A percentile compares a stretch with the other conserved stretches of the same genome.
Evolutionary conservation across 75 land plant species (phyloP).

Genomic region (Selaginella tamariscina): DNA sequence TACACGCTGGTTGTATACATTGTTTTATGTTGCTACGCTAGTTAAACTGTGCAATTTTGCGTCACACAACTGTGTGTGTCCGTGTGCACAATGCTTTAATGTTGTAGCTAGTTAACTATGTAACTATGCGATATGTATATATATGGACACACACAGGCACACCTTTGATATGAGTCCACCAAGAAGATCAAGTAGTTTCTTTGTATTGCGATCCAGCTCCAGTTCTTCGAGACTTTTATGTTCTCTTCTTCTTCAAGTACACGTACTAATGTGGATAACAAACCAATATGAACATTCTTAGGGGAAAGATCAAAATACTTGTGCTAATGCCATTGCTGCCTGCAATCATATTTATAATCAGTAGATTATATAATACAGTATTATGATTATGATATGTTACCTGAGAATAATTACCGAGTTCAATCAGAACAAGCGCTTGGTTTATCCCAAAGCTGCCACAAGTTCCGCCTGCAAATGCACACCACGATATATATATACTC

Average conservation of each 20-base stretch:
- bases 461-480: constrained; percentile 50
- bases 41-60: too few relatives aligned
- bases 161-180: not conserved
- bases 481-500: too few relatives aligned
- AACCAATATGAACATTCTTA: constrained; percentile 42
- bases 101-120: too few relatives aligned
- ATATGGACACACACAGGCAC: too few relatives aligned
- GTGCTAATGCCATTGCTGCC: constrained; percentile 66
- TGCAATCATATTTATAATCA: constrained; percentile 16
- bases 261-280: constrained; percentile 37
- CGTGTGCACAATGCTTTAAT: too few relatives aligned
- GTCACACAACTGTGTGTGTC: too few relatives aligned
- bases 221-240: not conserved
- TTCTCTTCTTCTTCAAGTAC: constrained; percentile 38
- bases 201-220: not conserved
- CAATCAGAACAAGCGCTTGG: constrained; percentile 55
- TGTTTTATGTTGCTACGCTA: too few relatives aligned
- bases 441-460: constrained; percentile 98
- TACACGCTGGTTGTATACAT: too few relatives aligned
- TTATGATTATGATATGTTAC: constrained; percentile 19
- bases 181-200: not conserved
- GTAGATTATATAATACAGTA: too few relatives aligned
- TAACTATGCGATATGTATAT: too few relatives aligned
- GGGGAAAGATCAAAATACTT: constrained; percentile 63
- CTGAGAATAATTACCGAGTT: constrained; percentile 58